Base-by-base conservation (phyloP, 148 eudicot species). In the Talinum fruticosum region DNA sequence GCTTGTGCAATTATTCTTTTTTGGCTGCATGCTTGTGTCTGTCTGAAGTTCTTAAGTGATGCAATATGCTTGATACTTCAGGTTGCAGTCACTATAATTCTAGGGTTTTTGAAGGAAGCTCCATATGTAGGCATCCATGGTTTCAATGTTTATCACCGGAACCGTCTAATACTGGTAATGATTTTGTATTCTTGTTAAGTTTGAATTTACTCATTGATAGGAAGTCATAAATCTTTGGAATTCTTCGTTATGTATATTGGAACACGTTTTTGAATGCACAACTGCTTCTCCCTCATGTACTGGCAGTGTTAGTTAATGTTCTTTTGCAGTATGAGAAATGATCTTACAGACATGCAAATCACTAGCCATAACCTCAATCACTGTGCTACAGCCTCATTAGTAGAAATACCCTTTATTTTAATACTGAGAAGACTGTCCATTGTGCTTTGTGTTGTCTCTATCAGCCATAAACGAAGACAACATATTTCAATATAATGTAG, bases 71-170 rank as follows among this genome's bases (percentile, higher is more conserved):
- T 51, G 57, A 16, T 51, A 23, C 23, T 85, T 83, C 87, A 93
- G 97, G 97, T 79, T 57, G 88, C 91, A 21, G 15, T 87, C 75
- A 89, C 96, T 32, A 87, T 96, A 51, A 88, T 51, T 51, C 57
- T 93, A 72, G 97, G 97, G 73, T 93, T 93, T 78, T 68, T 89
- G 69, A 93, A 93, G 86, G 97, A 93, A 78, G 93, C 97, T 75
- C 97, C 96, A 73, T 82, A 80, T 49, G 92, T 91, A 41, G 85
- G 85, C 78, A 73, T 93, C 47, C 96, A 91, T 82, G 97, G 97
- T 62, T 93, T 93, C 84, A 89, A 89, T 87, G 89, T 93, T 77
- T 93, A 93, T 82, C 90, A 93, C 82, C 89, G 89, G 86, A 93
- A 93, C 66, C 91, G 96, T 74, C 85, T 93, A 59, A 89, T 93